Percentiles rank a stretch among this genome's conserved stretches.
These are phyloP conservation scores for Santalum album DNA, from an alignment of 164 flowering plant species.

Conservation along the genomic window DNA sequence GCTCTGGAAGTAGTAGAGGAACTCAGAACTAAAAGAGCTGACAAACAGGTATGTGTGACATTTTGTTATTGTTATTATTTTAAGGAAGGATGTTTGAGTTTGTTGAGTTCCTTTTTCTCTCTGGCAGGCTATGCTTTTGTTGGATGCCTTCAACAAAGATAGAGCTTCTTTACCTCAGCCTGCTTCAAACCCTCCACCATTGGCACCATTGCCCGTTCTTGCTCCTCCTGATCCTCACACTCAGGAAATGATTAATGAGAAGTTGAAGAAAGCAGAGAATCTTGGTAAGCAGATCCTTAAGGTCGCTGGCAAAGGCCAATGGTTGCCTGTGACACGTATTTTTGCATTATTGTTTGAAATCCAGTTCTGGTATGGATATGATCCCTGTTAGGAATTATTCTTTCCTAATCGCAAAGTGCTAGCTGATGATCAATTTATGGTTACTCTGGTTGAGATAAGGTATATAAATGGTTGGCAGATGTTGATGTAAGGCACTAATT, in stretches of 20 bases:
- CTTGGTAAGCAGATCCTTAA: constrained; percentile 45
- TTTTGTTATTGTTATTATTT: background rate
- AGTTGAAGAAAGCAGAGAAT: constrained; percentile 91
- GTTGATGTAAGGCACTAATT: too few species aligned
- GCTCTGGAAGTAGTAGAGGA: constrained; percentile 74
- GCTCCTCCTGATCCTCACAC: constrained; percentile 77
- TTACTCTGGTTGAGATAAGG: too few species aligned
- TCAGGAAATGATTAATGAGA: constrained; percentile 98
- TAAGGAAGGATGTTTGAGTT: too few species aligned
- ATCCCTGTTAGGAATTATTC: too few species aligned
- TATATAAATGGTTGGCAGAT: too few species aligned
- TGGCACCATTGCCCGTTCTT: constrained; percentile 58
- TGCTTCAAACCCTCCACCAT: constrained; percentile 56
- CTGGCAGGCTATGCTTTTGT: constrained; percentile 71
- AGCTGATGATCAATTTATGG: too few species aligned
- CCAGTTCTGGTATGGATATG: too few species aligned
- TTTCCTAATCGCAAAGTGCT: too few species aligned
- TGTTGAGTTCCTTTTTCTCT: background rate
- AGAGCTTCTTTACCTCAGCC: constrained; percentile 94
- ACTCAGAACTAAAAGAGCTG: constrained; percentile 78
- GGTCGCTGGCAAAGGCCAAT: too few species aligned
- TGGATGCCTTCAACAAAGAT: constrained; percentile 97
- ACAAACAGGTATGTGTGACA: constrained; percentile 52
- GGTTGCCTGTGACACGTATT: too few species aligned
- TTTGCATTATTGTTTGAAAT: too few species aligned